Base-by-base conservation (phyloP, 2,329 filamentous ascomycete species). In the Apiospora kogelbergensis region DNA sequence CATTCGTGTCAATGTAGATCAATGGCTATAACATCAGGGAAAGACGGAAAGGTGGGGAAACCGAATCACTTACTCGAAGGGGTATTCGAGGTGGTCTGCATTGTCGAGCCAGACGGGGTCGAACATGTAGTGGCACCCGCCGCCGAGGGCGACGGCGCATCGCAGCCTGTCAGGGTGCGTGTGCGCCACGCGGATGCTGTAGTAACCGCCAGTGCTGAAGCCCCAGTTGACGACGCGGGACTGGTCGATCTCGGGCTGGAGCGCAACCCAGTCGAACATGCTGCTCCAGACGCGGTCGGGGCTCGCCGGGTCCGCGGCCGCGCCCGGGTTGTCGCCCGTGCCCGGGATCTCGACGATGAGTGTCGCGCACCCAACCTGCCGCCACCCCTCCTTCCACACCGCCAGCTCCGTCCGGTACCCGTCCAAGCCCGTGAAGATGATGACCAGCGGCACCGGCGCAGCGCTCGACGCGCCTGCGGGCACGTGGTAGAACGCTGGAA, bases 61-160 rank as follows among this genome's bases (percentile, higher is more conserved):
- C n/a, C n/a, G n/a, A 11, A 20, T 7, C n/a, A 71, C 78, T 72
- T 71, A 80, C 80, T 89, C 87, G 72, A 89, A 89, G 0, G 87
- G 87, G 74, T 89, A 90, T 74, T 89, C 88, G 40, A 89, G 79
- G 66, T 84, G 80, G 71, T 89, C 86, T 20, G 85, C 85, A 9
- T 82, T 75, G n/a, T 83, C 80, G 67, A 90, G 76, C 88, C 88
- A 89, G 67, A 72, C 80, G 4, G 75, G 75, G 53, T 84, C 81
- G 71, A 90, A 89, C 87, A 89, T 89, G 72, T 86, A 81, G 72
- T 89, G 87, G 67, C 81, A 84, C 0, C 87, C 88, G 1, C 87
- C 87, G 0, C 88, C 88, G 22, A 84, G 80, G 5, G 85, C 83
- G 0, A 88, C 84, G 0, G 84, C 82, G 6, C 85, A 87, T 2